Evolutionary conservation across 768 basidiomycete genomes (phyloP), one percentile per base, ranked within the genome.

Genomic region (Suillus weaverae): DNA sequence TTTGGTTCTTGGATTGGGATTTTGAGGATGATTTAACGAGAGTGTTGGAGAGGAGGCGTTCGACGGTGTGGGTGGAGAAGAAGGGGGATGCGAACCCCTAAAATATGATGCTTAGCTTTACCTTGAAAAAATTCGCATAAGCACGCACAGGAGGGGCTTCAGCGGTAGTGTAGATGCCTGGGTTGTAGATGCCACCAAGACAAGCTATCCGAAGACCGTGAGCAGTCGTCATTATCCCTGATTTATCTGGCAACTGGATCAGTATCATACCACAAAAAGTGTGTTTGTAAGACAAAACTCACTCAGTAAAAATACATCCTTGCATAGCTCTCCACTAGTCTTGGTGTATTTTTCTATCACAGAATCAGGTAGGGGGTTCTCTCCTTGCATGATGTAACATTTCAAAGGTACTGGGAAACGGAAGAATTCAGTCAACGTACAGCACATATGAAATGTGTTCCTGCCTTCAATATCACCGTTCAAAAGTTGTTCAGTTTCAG

Each of bases 341-440:
- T 86, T 84, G 22, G 86, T 83, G 71, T 92, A 90, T 73, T 88
- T 90, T 67, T 89, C 87, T 64, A 92, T 85, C 20, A 97, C 88
- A 33, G 79, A 74, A 53, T 84, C 80, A 5, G 95, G 94, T 16
- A 98, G 76, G 2, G 90, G 86, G 68, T 87, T 79, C 61, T 88
- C 85, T 20, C 96, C 96, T 73, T 95, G 89, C 86, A 95, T 95
- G 64, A 97, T 88, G 79, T 97, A 98, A 70, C 94, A 95, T 71
- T 93, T 91, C 20, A 97, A 78, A 13, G 96, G 93, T 35, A 88
- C 94, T 97, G 68, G 68, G 64, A 62, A 62, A n/a, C 54, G 20
- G 38, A 69, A 65, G 44, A 68, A 61, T 67, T 71, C 61, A 71
- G 66, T 53, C 36, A 33, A 43, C 32, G 32, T 39, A 54, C 38